phyloP scores from a whole-genome alignment of 139 green algal genomes.

The Zygnema cylindricum region DNA sequence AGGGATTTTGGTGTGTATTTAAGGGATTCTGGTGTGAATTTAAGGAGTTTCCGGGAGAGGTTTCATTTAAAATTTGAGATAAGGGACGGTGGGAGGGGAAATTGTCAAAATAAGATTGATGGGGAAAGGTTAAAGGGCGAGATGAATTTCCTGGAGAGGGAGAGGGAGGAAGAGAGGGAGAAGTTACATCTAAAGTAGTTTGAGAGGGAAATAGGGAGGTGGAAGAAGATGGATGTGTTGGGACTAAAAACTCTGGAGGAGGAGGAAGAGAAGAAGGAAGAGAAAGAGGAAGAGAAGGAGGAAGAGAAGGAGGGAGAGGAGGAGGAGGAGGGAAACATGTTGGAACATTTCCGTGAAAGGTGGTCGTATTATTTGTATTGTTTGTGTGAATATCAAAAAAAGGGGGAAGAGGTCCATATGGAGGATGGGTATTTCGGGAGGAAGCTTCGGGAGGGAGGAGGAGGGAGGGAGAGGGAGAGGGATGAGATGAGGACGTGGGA shows the following conservation, averaged over 20 bases:
- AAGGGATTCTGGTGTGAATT: too few relatives aligned
- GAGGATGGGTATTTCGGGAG: too few relatives aligned
- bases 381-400: too few relatives aligned
- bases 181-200: too few relatives aligned
- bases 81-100: too few relatives aligned
- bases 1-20: too few relatives aligned
- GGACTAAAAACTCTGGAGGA: not conserved
- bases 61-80: too few relatives aligned
- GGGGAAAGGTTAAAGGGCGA: not conserved
- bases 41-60: too few relatives aligned
- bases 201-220: not conserved
- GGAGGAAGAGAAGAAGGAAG: not conserved
- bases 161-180: conserved; percentile 9
- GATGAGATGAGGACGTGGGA: too few relatives aligned
- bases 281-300: not conserved
- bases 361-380: too few relatives aligned
- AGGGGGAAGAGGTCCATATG: too few relatives aligned
- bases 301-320: not conserved
- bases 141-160: not conserved
- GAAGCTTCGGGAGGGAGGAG: not conserved
- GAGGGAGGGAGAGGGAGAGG: not conserved
- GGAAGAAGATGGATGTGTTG: not conserved
- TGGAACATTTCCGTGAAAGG: not conserved
- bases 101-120: not conserved
- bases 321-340: not conserved